Percentiles rank a stretch among this genome's conserved stretches.
Evolutionary conservation across 2,329 filamentous ascomycete genomes (phyloP).

Genomic region (Beauveria medogensis): DNA sequence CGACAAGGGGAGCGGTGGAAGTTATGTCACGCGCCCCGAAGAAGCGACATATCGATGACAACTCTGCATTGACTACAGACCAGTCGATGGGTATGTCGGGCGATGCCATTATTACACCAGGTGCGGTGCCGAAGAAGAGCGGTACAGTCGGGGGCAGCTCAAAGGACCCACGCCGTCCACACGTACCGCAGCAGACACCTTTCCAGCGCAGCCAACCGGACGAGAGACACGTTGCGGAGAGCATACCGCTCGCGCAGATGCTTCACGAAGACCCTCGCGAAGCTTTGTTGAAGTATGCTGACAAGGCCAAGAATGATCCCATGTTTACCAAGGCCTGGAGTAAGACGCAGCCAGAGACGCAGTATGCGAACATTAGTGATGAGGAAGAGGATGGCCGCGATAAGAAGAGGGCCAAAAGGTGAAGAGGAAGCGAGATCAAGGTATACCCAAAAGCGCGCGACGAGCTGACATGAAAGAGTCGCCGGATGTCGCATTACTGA

Average conservation of each 20-base stretch:
- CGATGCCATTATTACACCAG: slow-evolving; percentile 69
- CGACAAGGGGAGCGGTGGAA: slow-evolving; percentile 70
- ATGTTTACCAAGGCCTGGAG: slow-evolving; percentile 93
- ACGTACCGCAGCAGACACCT: slow-evolving; percentile 75
- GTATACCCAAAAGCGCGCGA: not conserved
- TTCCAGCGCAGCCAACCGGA: slow-evolving; percentile 88
- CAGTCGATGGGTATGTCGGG: slow-evolving; percentile 72
- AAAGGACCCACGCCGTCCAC: slow-evolving; percentile 73
- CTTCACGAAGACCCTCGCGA: slow-evolving; percentile 93
- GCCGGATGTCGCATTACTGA: not conserved
- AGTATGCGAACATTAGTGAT: slow-evolving; percentile 85
- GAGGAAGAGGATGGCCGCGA: slow-evolving; percentile 67
- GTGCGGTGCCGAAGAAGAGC: slow-evolving; percentile 48
- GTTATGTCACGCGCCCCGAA: slow-evolving; percentile 93
- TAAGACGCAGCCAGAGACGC: slow-evolving; percentile 81
- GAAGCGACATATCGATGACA: slow-evolving; percentile 90
- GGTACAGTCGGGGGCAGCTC: slow-evolving; percentile 73
- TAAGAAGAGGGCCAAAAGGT: slow-evolving; percentile 53
- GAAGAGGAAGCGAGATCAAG: slow-evolving; percentile 17
- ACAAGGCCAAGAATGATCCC: slow-evolving; percentile 85
- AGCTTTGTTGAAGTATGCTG: slow-evolving; percentile 88
- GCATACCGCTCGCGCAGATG: slow-evolving; percentile 86
- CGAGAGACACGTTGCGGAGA: slow-evolving; percentile 78
- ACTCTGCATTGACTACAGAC: slow-evolving; percentile 79
- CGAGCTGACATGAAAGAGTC: not conserved